Base-by-base conservation (phyloP, 2,329 filamentous ascomycete genomes). In the Cladophialophora immunda region DNA sequence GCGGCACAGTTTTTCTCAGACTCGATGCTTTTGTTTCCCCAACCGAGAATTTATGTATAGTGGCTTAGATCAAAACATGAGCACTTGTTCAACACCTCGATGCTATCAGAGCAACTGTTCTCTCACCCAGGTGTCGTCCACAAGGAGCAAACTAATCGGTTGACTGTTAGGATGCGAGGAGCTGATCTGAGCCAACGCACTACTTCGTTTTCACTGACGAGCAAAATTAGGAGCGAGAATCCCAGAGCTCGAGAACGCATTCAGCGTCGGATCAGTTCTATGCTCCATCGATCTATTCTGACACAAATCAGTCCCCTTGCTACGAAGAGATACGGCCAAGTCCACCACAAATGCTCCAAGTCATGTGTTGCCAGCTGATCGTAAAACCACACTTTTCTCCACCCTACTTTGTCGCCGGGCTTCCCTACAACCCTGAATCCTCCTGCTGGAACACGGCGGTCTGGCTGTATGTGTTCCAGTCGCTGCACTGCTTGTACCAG, bases 401-500 rank as follows among this genome's bases (percentile, higher is more conserved):
- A 11, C 19, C 11, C 6, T n/a, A 47, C 22, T 25, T 52, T 29
- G 19, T 7, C 41, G 58, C 45, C 13, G 45, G 2, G 15, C 0
- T 50, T 61, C 30, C 25, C 17, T 64, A 73, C 65, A 75, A 62
- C n/a, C 73, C 72, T 3, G 73, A 74, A 59, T 74, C 73, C 38
- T 70, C 65, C 68, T 75, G 67, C 27, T 70, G 65, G 50, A 68
- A 72, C 11, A 66, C 53, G 7, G 71, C 64, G 8, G 64, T 68
- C n/a, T 71, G 41, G 67, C 69, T 71, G 61, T 73, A 72, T 36
- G 69, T 63, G 27, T 70, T 67, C 64, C 68, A 72, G 45, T 70
- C 65, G 4, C 30, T 65, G 38, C 77, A 74, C 70, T 81, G 80
- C 19, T 73, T 72, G 53, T 76, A 70, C 76, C 77, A 81, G 19